These are phyloP conservation scores for Tolypocladium pustulatum DNA, from an alignment of 2,329 filamentous ascomycete genomes.

Conservation along the genomic window DNA sequence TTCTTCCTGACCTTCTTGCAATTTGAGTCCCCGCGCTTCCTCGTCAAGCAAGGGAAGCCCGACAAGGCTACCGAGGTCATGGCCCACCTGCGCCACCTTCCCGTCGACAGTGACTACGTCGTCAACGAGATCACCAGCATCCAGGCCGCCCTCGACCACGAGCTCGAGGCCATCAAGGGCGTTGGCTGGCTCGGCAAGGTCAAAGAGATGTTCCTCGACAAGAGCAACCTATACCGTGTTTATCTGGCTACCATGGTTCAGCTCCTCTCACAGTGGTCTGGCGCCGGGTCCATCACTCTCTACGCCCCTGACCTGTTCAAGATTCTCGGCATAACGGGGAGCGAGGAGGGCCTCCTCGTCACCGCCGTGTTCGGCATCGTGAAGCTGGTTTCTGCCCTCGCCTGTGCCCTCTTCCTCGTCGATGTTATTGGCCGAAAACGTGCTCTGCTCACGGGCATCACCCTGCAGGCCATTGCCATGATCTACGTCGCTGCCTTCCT, in stretches of 20 bases:
- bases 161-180: constrained; percentile 61
- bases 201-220: constrained; percentile 57
- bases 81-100: constrained; percentile 46
- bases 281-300: constrained; percentile 63
- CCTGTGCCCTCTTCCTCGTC: constrained; percentile 69
- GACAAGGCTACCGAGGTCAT: constrained; percentile 49
- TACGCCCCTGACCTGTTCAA: constrained; percentile 67
- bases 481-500: constrained; percentile 52
- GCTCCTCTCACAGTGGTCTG: constrained; percentile 63
- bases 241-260: constrained; percentile 60
- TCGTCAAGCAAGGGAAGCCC: constrained; percentile 52
- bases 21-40: constrained; percentile 59
- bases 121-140: constrained; percentile 53
- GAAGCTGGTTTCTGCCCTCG: constrained; percentile 56
- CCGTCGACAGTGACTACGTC: constrained; percentile 50
- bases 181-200: constrained; percentile 53
- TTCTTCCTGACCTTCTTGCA: constrained; percentile 59
- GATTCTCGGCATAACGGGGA: constrained; percentile 59
- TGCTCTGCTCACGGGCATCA: constrained; percentile 49
- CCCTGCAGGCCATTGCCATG: constrained; percentile 50
- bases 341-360: constrained; percentile 58
- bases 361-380: constrained; percentile 68
- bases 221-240: constrained; percentile 62
- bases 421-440: constrained; percentile 70
- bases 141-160: constrained; percentile 54